These are phyloP conservation scores for Auriscalpium microsporum DNA, from an alignment of 768 basidiomycete species.

Conservation along the genomic window DNA sequence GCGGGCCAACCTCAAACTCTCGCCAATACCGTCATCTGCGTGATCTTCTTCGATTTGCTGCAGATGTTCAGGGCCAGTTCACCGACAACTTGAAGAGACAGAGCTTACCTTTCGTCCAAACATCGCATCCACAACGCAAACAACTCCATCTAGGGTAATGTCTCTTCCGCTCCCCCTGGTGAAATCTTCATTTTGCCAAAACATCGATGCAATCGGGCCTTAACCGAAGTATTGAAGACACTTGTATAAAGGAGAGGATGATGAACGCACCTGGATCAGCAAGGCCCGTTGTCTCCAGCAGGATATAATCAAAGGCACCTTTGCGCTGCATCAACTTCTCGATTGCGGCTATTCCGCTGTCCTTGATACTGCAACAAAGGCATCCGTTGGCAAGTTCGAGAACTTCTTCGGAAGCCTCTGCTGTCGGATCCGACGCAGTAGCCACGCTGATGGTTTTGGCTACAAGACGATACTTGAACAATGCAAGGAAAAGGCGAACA, in stretches of 20 bases:
- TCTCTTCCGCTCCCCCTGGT: conserved; percentile 57
- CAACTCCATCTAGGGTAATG: conserved; percentile 78
- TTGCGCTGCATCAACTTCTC: conserved; percentile 83
- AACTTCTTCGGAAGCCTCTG: conserved; percentile 70
- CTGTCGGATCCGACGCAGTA: conserved; percentile 51
- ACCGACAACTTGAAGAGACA: not conserved
- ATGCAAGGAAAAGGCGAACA: not conserved
- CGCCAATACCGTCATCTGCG: conserved; percentile 55
- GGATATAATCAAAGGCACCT: conserved; percentile 89
- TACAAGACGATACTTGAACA: conserved; percentile 22
- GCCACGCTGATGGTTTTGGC: conserved; percentile 83
- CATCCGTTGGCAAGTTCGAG: conserved; percentile 95
- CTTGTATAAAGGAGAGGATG: not conserved
- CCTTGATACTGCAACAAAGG: conserved; percentile 97
- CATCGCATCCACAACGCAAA: conserved; percentile 86
- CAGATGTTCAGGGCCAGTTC: not conserved
- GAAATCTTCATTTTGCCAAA: conserved; percentile 84
- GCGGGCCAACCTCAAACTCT: conserved; percentile 62
- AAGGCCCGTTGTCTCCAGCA: conserved; percentile 92
- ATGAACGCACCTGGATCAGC: conserved; percentile 76
- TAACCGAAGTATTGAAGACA: not conserved
- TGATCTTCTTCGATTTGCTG: conserved; percentile 86
- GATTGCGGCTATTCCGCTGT: conserved; percentile 86
- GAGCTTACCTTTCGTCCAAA: conserved; percentile 53
- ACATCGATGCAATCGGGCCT: conserved; percentile 84